Base-by-base conservation (phyloP, 352 stramenopile genomes). In the Phytophthora pluvialis region DNA sequence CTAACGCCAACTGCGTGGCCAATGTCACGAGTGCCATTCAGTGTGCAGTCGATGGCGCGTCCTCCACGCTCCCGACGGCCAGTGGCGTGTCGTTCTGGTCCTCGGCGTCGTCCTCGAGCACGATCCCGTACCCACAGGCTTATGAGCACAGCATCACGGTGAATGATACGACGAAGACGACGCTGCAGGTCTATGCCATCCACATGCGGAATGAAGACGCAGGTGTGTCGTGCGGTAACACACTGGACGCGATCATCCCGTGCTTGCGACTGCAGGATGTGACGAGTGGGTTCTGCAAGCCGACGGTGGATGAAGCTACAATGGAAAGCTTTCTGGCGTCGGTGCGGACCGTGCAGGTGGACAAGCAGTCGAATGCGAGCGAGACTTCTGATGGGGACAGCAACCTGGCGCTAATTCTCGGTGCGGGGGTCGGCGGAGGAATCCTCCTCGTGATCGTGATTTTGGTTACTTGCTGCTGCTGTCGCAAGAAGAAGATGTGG, bases 171-270 rank as follows among this genome's bases (percentile, higher is more conserved):
- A 35, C 39, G 8, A 29, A 51, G 4, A 31, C 49, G 4, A 31
- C 49, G 12, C 26, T 77, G 31, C 44, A 71, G 18, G 12, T 85
- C 3, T 61, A 75, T 31, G 75, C 65, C 7, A 83, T 88, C 44
- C 71, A 85, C 67, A 80, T 88, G 76, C 51, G 59, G 12, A 62
- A 72, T 45, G 57, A 36, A 31, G 54, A 73, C 29, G 42, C 16
- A 26, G 56, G 62, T 32, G 51, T 51, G 6, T 67, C 43, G 8
- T 80, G 75, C 44, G 49, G 36, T 28, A 78, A 38, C 48, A 64
- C 72, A 29, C 51, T 75, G 50, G 78, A 85, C 43, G 45, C 59
- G 1, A 73, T 88, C 36, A 75, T 84, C 28, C 78, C 78, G 33
- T 88, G 78, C 40, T 45, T 79, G 9, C 43, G 58, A 42, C 51